Base-by-base conservation (phyloP, 331 rosid genomes). In the Spiraea crenata region DNA sequence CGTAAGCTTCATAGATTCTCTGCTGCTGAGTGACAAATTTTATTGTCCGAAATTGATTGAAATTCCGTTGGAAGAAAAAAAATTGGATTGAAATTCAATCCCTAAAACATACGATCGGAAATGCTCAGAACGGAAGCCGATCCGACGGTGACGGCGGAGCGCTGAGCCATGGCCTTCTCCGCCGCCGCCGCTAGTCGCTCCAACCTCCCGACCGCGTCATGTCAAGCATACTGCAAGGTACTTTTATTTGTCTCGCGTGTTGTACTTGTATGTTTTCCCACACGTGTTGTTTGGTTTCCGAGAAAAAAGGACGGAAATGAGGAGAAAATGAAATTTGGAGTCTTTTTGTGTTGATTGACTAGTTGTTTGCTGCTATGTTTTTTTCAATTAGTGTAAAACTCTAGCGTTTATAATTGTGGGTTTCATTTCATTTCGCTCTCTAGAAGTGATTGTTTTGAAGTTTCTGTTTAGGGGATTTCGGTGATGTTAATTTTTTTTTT, bases 111-210 rank as follows among this genome's bases (percentile, higher is more conserved):
- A n/a, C 5, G 42, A 37, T 12, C 31, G 31, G 17, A 20, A 8
- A 38, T 19, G 0, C 42, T 14, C 19, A 58, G 20, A n/a, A 40
- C 17, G 6, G 15, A 13, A 14, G 17, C 4, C 55, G 63, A 65
- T 70, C 57, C 48, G 25, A 54, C 65, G 57, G 65, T 49, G 57
- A 31, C 47, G 8, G 42, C 65, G 79, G 54, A 69, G 72, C 46
- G 62, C 72, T 66, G n/a, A 20, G 7, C 67, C 51, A 90, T 87
- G 96, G 86, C 88, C 58, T 85, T 77, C 82, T 82, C 88, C 13
- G 74, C 86, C 37, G 74, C 84, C 17, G 68, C 77, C 31, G 1
- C 31, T 25, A 25, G 31, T 60, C 82, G 82, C 52, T 57, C 82
- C 45, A 60, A 40, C 76, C 48, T 84, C 69, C 68, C 77, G 16